phyloP scores from a whole-genome alignment of 2,329 filamentous ascomycete genomes.

The Apiospora phragmitis region DNA sequence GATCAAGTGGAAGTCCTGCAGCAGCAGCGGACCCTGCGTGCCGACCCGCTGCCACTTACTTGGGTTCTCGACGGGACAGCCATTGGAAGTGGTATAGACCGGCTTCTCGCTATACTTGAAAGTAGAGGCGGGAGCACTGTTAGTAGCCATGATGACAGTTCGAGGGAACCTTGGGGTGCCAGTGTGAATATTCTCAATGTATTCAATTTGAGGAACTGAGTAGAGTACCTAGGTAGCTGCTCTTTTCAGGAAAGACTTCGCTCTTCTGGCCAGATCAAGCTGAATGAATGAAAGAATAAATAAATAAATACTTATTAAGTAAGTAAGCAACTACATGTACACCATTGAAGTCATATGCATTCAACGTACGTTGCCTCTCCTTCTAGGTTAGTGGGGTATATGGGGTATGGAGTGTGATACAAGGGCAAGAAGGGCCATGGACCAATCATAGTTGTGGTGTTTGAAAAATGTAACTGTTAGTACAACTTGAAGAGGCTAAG shows the following conservation, averaged over 20 bases:
- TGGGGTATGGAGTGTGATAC: neutral
- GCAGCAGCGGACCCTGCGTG: slow-evolving; percentile 56
- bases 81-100: slow-evolving; percentile 61
- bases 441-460: neutral
- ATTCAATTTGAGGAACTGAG: no score
- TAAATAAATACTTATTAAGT: no score
- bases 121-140: slow-evolving; percentile 45
- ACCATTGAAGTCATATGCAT: neutral
- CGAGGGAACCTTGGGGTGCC: neutral
- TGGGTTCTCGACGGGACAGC: slow-evolving; percentile 56
- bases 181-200: neutral
- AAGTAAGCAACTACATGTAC: neutral
- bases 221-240: neutral
- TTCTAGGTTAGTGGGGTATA: neutral
- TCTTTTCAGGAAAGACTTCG: neutral
- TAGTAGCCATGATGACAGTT: slow-evolving; percentile 39
- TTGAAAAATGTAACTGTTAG: neutral
- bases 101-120: slow-evolving; percentile 59
- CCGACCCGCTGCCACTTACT: slow-evolving; percentile 52
- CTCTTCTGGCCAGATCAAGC: neutral
- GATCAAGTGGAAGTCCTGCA: slow-evolving; percentile 67
- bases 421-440: neutral
- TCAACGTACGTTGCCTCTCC: neutral
- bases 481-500: neutral
- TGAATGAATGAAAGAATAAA: neutral